Conservation (phyloP, 495 filamentous ascomycete genomes). For the Bombardia bombarda region DNA sequence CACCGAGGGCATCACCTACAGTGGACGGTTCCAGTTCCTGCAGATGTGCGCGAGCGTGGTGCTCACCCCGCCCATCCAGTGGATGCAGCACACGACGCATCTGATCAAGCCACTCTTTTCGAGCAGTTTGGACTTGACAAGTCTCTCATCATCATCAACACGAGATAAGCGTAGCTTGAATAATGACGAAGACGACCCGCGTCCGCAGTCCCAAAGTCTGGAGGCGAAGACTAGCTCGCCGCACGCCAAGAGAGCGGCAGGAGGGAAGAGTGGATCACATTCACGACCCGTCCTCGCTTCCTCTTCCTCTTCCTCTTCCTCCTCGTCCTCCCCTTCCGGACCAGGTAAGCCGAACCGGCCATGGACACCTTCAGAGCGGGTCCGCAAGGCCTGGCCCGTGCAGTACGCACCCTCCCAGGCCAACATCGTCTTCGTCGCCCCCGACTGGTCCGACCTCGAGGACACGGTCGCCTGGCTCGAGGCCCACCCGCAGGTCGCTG, state of each 20-base stretch:
- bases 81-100: constrained; percentile 45
- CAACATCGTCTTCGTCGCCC: constrained; percentile 45
- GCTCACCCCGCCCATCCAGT: constrained; percentile 38
- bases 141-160: neutral
- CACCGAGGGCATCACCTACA: constrained; percentile 56
- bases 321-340: neutral
- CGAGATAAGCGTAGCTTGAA: neutral
- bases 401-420: constrained; percentile 31
- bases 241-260: neutral
- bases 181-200: neutral
- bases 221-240: neutral
- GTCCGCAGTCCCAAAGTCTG: neutral
- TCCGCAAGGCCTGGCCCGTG: constrained; percentile 27
- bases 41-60: constrained; percentile 43
- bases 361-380: constrained; percentile 14
- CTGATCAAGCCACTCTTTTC: constrained; percentile 36
- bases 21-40: constrained; percentile 46
- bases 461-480: constrained; percentile 34
- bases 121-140: constrained; percentile 14
- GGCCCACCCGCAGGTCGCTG: constrained; percentile 31
- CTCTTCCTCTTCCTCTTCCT: neutral
- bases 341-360: neutral
- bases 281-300: neutral
- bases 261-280: too few relatives aligned
- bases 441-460: constrained; percentile 46